These are phyloP conservation scores for Phytophthora rubi DNA, from an alignment of 352 stramenopile species.

Conservation along the genomic window DNA sequence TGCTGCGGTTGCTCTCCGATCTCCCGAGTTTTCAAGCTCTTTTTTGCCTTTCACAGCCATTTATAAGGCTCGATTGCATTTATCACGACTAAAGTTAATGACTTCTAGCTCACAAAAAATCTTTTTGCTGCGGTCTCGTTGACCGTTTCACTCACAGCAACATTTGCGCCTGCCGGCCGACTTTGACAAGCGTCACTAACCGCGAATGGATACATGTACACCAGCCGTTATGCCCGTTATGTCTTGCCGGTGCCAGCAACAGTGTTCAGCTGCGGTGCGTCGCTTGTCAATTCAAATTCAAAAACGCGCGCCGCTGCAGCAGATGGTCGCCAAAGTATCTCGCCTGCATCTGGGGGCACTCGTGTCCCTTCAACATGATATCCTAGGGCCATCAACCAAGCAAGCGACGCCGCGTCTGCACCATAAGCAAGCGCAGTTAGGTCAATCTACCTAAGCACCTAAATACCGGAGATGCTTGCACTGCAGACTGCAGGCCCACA, in stretches of 20 bases:
- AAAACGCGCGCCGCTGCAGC: background rate
- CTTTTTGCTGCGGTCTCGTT: no score
- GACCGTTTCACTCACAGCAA: no score
- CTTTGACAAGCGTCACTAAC: background rate
- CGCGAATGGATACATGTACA: background rate
- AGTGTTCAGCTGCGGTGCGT: background rate
- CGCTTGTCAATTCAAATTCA: constrained; percentile 20
- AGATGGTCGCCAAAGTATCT: background rate
- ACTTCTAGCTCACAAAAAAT: background rate
- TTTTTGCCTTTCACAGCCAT: background rate
- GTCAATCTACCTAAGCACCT: no score
- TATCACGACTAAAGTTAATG: constrained; percentile 10
- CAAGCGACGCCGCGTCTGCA: no score
- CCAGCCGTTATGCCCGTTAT: background rate
- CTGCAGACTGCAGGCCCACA: no score
- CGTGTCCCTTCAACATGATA: background rate
- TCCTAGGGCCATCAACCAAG: background rate
- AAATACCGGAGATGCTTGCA: no score
- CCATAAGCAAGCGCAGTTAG: background rate
- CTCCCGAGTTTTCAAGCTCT: background rate
- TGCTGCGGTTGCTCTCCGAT: background rate
- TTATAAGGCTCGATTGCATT: constrained; percentile 11
- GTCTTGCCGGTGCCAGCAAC: no score
- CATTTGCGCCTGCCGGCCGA: no score
- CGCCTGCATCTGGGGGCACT: background rate